Base-by-base conservation (phyloP, 805 yeast genomes). In the Dipodascus geniculatus region DNA sequence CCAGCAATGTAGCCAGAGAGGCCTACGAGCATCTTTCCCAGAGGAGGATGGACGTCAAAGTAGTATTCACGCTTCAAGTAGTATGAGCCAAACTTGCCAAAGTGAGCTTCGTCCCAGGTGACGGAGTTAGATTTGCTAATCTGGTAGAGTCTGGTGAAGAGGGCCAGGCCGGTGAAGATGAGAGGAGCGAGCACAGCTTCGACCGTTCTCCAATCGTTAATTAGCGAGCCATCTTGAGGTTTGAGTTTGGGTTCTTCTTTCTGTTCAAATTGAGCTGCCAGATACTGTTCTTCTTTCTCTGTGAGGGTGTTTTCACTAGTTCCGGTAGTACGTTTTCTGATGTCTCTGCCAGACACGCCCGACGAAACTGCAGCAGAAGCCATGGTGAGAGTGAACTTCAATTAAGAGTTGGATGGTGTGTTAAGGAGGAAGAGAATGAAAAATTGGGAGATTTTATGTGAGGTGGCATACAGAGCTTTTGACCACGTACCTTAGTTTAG, bases 81-180 rank as follows among this genome's bases (percentile, higher is more conserved):
- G 67, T 87, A 84, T 11, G 96, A 83, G 31, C 97, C 98, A 67
- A 91, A 91, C 68, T 91, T 93, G 51, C 97, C 99, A 68, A 91
- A 91, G 72, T 90, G 96, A 44, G 96, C 97, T 67, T 89, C 97
- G 71, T 89, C 97, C 97, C 97, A 90, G 49, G 87, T 88, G 33
- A 90, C 96, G 53, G 73, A 69, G 53, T 79, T 73, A 58, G 86
- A 82, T 52, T 74, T 72, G 50, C 87, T 87, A 62, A 89, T 85
- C 57, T 76, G 76, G 70, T 86, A 82, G 67, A 87, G 56, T 19
- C 72, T 64, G 23, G 70, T 61, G 53, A 64, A 76, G 58, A 87
- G 80, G 2, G 95, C 80, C 20, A 82, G 61, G 2, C 75, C 60
- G 0, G 49, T 47, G n/a, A 47, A 47, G 31, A 47, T 23, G 4